phyloP scores from a whole-genome alignment of 2,329 filamentous ascomycete genomes.

The Amylocarpus encephaloides region DNA sequence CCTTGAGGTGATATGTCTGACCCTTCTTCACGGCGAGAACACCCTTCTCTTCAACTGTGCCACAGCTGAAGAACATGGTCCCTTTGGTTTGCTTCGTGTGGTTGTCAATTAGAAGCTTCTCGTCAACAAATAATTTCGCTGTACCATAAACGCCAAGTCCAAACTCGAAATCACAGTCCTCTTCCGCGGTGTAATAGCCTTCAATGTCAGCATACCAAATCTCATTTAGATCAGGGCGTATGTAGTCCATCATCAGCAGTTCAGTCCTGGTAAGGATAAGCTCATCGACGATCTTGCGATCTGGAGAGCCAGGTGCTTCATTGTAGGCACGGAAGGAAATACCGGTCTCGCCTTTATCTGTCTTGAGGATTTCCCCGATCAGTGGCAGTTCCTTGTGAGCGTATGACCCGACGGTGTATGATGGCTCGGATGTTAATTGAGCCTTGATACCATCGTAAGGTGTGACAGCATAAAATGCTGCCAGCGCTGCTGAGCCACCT shows the following conservation, averaged over 20 bases:
- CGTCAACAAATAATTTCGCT: conserved; percentile 34
- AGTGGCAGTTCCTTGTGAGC: conserved; percentile 59
- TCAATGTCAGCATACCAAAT: conserved; percentile 38
- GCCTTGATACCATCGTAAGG: conserved; percentile 64
- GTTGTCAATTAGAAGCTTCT: conserved; percentile 33
- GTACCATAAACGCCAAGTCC: conserved; percentile 31
- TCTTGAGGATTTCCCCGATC: conserved; percentile 46
- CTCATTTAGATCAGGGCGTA: conserved; percentile 33
- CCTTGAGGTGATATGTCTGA: conserved; percentile 28
- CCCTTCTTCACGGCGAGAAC: conserved; percentile 26
- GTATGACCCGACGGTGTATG: conserved; percentile 55
- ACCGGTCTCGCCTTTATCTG: conserved; percentile 46
- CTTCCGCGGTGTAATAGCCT: conserved; percentile 28
- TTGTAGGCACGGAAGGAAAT: conserved; percentile 42
- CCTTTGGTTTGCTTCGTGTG: conserved; percentile 30
- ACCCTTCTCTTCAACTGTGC: conserved; percentile 32
- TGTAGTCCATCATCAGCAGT: conserved; percentile 35
- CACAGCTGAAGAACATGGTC: conserved; percentile 30
- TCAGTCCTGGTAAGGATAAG: conserved; percentile 22
- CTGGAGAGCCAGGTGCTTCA: conserved; percentile 14
- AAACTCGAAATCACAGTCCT: conserved; percentile 30
- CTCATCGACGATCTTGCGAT: conserved; percentile 20
- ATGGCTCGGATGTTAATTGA: conserved; percentile 39
- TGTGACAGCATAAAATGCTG: conserved; percentile 48
- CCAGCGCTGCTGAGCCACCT: conserved; percentile 31